Conservation (phyloP, 2,329 filamentous ascomycete species). For the Alternaria tenuissima region DNA sequence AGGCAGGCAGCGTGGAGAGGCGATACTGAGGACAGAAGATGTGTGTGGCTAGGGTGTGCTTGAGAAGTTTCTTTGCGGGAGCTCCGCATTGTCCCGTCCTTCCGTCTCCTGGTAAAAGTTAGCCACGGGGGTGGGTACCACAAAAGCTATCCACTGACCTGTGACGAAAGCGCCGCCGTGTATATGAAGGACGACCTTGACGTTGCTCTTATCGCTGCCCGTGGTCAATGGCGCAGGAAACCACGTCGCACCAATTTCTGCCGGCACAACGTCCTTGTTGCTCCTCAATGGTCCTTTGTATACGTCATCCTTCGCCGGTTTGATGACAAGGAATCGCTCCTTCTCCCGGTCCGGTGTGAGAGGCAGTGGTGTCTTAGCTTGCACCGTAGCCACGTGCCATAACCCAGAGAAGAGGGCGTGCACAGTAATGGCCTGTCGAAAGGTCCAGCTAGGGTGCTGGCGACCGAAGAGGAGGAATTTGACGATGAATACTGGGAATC, state of each 20-base stretch:
- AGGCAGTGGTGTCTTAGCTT: conserved; percentile 39
- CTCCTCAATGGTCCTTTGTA: conserved; percentile 45
- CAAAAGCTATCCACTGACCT: conserved; percentile 25
- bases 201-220: conserved; percentile 20
- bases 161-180: conserved; percentile 61
- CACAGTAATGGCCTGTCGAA: conserved; percentile 49
- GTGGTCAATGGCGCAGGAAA: conserved; percentile 44
- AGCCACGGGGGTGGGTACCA: neutral
- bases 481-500: conserved; percentile 52
- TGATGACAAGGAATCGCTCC: conserved; percentile 49
- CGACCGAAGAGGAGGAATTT: conserved; percentile 50
- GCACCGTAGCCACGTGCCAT: conserved; percentile 42
- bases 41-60: conserved; percentile 49
- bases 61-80: conserved; percentile 43
- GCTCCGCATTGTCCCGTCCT: conserved; percentile 46
- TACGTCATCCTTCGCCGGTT: conserved; percentile 23
- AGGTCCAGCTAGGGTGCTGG: conserved; percentile 52
- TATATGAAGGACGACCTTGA: conserved; percentile 56
- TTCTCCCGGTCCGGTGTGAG: conserved; percentile 51
- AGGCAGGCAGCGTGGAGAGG: conserved; percentile 52
- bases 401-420: conserved; percentile 46
- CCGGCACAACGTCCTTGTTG: conserved; percentile 48
- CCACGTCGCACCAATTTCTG: conserved; percentile 54
- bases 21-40: conserved; percentile 60
- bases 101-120: conserved; percentile 39